Evolutionary conservation across 345 rosid genomes (phyloP), one percentile per base, ranked within the genome.

Genomic region (Syzygium jambos): DNA sequence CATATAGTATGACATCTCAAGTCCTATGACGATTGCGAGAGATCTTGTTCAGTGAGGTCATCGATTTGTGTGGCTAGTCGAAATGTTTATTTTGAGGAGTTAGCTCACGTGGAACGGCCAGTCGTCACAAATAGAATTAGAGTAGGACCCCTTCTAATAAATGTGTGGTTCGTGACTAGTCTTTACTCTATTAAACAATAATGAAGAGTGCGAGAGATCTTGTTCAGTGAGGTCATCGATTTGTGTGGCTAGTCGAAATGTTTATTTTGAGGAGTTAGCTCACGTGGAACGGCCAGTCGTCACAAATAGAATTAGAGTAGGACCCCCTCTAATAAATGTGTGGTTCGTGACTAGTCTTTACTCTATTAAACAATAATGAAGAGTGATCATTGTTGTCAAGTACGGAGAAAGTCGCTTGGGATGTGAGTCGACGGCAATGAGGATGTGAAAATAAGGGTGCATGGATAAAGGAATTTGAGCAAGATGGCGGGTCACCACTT

Each of bases 231-330:
- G 78, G 43, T 15, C 77, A 29, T 63, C 4, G 41, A 4, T 2
- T 65, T 16, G 78, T 65, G 43, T 30, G 43, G 78, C 73, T 14
- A 3, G 73, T n/a, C 3, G 7, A 17, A n/a, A 0, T 14, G 73
- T 61, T 13, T 7, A 14, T 2, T 5, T 61, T 14, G 19, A n/a
- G 17, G 19, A n/a, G 38, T 14, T n/a, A 34, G 15, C 38, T 61
- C 9, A 0, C 1, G 73, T 1, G 73, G 34, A n/a, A n/a, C 3
- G 34, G 38, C 38, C 1, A 1, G 17, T 61, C 34, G 6, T 14
- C 14, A 61, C 9, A 14, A 3, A n/a, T 61, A 17, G 17, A 13
- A n/a, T n/a, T 6, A 14, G 38, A 3, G 34, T 14, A n/a, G 34
- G 73, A 13, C 34, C 34, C 7, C 38, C 29, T 14, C 6, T 59